Evolutionary conservation across 1,284 basidiomycete genomes (phyloP).

Genomic region (Apiotrichum domesticum): DNA sequence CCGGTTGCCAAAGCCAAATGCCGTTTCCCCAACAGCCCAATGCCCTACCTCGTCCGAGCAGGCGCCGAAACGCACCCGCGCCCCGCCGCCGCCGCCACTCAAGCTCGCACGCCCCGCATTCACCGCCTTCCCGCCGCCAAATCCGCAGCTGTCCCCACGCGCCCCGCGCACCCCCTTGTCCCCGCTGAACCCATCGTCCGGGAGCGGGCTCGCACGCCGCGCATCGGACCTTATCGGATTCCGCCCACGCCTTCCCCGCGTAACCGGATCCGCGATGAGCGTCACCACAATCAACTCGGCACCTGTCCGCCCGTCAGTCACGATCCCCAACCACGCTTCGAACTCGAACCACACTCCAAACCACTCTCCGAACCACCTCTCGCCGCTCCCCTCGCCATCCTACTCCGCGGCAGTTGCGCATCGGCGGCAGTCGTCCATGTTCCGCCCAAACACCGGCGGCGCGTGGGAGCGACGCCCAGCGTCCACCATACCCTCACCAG

Average conservation of each 20-base stretch:
- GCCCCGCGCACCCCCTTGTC: not conserved
- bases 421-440: slow-evolving; percentile 32
- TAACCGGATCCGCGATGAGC: no score
- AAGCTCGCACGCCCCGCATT: slow-evolving; percentile 1
- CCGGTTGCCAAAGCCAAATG: no score
- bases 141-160: not conserved
- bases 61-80: not conserved
- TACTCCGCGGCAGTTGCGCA: not conserved
- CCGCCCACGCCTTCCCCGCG: not conserved
- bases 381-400: slow-evolving; percentile 14
- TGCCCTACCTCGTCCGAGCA: no score
- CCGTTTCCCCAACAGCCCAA: no score
- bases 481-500: not conserved
- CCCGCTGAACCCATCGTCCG: slow-evolving; percentile 10
- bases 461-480: slow-evolving; percentile 39
- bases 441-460: slow-evolving; percentile 23
- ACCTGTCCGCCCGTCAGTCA: no score
- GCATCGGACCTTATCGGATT: slow-evolving; percentile 1
- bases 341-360: no score
- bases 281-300: no score
- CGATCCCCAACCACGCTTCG: no score
- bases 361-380: no score
- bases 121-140: not conserved
- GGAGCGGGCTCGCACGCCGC: not conserved
- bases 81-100: slow-evolving; percentile 11